These are phyloP conservation scores for Penicillium sp. DNA, from an alignment of 2,329 filamentous ascomycete genomes.

Conservation along the genomic window DNA sequence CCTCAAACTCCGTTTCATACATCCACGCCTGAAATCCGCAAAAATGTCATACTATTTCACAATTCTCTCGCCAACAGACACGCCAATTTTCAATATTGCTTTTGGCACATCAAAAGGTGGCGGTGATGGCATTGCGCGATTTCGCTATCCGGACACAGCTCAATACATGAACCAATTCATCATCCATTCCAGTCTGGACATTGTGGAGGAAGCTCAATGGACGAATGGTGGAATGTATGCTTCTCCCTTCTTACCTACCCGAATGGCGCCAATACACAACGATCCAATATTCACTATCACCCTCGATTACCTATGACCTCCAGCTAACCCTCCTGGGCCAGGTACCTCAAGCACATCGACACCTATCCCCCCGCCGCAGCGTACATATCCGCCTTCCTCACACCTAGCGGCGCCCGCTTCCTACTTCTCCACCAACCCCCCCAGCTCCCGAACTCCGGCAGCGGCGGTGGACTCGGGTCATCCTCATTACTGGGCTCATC, in stretches of 20 bases:
- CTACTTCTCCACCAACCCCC: slow-evolving; percentile 86
- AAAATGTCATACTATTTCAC: slow-evolving; percentile 98
- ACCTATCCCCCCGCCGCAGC: slow-evolving; percentile 83
- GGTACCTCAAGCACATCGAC: slow-evolving; percentile 96
- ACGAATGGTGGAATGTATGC: slow-evolving; percentile 76
- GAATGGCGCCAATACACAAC: background rate
- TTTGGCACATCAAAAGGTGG: slow-evolving; percentile 96
- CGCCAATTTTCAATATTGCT: slow-evolving; percentile 93
- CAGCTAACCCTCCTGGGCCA: slow-evolving; percentile 42
- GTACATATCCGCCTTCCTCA: slow-evolving; percentile 93
- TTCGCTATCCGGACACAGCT: slow-evolving; percentile 85
- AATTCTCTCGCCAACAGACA: slow-evolving; percentile 93
- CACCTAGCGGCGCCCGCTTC: slow-evolving; percentile 89
- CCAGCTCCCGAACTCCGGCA: slow-evolving; percentile 46
- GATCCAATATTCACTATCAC: background rate
- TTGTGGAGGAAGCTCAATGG: slow-evolving; percentile 97
- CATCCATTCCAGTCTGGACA: slow-evolving; percentile 88
- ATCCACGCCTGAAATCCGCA: slow-evolving; percentile 14
- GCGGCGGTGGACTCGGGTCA: slow-evolving; percentile 27
- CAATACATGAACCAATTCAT: slow-evolving; percentile 97
- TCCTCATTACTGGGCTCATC: slow-evolving; percentile 38
- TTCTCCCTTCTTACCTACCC: background rate
- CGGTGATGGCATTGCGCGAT: slow-evolving; percentile 88
- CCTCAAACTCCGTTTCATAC: slow-evolving; percentile 9
- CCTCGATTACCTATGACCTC: background rate